Conservation (phyloP, 2,329 filamentous ascomycete species). For the Akanthomyces muscarius region DNA sequence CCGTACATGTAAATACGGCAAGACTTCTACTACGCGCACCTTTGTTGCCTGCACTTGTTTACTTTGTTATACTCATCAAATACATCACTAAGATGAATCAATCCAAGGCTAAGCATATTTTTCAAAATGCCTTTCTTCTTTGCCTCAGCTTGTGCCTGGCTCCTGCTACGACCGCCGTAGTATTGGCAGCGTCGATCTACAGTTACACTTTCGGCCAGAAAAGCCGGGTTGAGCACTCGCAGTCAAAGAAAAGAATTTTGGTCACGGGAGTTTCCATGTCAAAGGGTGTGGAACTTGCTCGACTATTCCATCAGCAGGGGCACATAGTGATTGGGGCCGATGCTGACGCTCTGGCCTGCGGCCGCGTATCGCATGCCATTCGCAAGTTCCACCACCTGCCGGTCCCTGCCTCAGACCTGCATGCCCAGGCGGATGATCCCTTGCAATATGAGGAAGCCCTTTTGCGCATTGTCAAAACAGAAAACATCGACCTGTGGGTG, state of each 20-base stretch:
- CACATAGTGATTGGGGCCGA: slow-evolving; percentile 72
- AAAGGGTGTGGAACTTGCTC: slow-evolving; percentile 64
- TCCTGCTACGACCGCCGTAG: slow-evolving; percentile 42
- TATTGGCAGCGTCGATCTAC: slow-evolving; percentile 33
- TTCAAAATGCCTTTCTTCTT: slow-evolving; percentile 25
- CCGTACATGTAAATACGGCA: not conserved
- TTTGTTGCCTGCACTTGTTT: not conserved
- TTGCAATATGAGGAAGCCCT: slow-evolving; percentile 51
- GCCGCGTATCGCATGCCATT: slow-evolving; percentile 56
- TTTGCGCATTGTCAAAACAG: slow-evolving; percentile 53
- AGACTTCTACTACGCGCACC: not conserved
- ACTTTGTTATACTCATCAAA: not conserved
- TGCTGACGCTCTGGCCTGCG: slow-evolving; percentile 49
- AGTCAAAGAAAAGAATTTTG: slow-evolving; percentile 48
- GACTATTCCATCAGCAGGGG: slow-evolving; percentile 59
- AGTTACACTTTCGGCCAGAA: slow-evolving; percentile 1
- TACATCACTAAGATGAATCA: not conserved
- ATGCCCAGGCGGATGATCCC: not conserved
- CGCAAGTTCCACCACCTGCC: slow-evolving; percentile 48
- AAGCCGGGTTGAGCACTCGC: not conserved
- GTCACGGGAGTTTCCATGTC: slow-evolving; percentile 71
- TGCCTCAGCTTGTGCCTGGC: slow-evolving; percentile 37
- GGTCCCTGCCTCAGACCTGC: slow-evolving; percentile 22
- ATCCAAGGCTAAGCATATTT: slow-evolving; percentile 16
- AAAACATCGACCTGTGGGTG: slow-evolving; percentile 68